Conservation (phyloP, 345 rosid species). For the Arabidopsis arenosa region DNA sequence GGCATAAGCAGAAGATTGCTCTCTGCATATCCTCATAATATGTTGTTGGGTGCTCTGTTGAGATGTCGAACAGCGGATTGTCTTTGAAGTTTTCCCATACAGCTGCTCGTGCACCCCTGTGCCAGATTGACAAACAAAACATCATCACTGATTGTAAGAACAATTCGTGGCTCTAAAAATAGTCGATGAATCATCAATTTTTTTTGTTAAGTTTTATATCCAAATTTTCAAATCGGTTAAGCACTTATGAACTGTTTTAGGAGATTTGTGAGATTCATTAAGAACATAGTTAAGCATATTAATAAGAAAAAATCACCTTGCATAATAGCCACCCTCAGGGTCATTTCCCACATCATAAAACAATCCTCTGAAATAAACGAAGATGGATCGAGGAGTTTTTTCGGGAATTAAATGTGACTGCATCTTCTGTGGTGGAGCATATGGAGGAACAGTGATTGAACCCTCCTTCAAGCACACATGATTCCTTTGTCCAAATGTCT, state of each 20-base stretch:
- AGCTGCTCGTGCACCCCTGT: slow-evolving; percentile 97
- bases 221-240: neutral
- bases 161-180: neutral
- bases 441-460: slow-evolving; percentile 96
- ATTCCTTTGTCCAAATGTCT: slow-evolving; percentile 95
- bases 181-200: neutral
- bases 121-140: slow-evolving; percentile 24
- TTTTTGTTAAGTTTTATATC: slow-evolving; percentile 12
- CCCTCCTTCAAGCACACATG: slow-evolving; percentile 97
- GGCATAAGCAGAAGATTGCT: slow-evolving; percentile 95
- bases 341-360: slow-evolving; percentile 97
- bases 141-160: neutral
- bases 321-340: slow-evolving; percentile 99
- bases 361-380: slow-evolving; percentile 94
- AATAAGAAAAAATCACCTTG: slow-evolving; percentile 60
- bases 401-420: slow-evolving; percentile 83
- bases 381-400: slow-evolving; percentile 89
- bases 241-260: neutral
- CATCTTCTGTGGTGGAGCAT: slow-evolving; percentile 99
- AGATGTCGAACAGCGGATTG: slow-evolving; percentile 93
- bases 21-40: slow-evolving; percentile 99
- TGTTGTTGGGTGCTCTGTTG: slow-evolving; percentile 95
- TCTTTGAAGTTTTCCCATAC: slow-evolving; percentile 99
- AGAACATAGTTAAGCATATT: slow-evolving; percentile 18
- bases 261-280: neutral